Evolutionary conservation across 2,329 filamentous ascomycete species (phyloP).

Genomic region (Aspergillus spinulosporus): DNA sequence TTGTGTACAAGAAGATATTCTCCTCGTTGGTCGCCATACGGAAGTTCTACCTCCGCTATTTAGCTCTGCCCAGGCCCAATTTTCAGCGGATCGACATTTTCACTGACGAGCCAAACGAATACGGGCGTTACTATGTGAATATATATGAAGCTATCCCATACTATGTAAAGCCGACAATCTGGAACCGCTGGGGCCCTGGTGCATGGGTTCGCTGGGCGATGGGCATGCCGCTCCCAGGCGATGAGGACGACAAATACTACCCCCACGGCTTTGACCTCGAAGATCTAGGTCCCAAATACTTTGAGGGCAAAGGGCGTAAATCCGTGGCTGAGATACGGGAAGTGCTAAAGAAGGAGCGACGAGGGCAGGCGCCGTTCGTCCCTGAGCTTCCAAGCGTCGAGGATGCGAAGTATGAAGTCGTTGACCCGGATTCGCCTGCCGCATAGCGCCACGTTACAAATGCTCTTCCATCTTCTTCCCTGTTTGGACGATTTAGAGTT

Average conservation of each 20-base stretch:
- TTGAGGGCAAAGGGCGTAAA: conserved; percentile 52
- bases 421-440: not conserved
- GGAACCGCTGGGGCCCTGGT: conserved; percentile 62
- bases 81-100: conserved; percentile 43
- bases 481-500: too few relatives aligned
- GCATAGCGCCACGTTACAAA: not conserved
- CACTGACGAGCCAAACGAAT: conserved; percentile 52
- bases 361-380: conserved; percentile 35
- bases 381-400: not conserved
- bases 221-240: conserved; percentile 50
- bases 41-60: conserved; percentile 56
- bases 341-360: conserved; percentile 45
- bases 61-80: conserved; percentile 59
- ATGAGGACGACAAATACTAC: conserved; percentile 47
- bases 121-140: conserved; percentile 54
- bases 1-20: conserved; percentile 35
- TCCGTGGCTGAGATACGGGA: conserved; percentile 34
- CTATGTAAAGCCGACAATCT: conserved; percentile 60
- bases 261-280: conserved; percentile 53
- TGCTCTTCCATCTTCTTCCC: too few relatives aligned
- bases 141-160: conserved; percentile 63
- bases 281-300: conserved; percentile 62
- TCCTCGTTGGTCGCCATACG: conserved; percentile 53
- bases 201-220: conserved; percentile 36
- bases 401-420: not conserved